phyloP scores from a whole-genome alignment of 306 rosid genomes.

The Glycyrrhiza uralensis region DNA sequence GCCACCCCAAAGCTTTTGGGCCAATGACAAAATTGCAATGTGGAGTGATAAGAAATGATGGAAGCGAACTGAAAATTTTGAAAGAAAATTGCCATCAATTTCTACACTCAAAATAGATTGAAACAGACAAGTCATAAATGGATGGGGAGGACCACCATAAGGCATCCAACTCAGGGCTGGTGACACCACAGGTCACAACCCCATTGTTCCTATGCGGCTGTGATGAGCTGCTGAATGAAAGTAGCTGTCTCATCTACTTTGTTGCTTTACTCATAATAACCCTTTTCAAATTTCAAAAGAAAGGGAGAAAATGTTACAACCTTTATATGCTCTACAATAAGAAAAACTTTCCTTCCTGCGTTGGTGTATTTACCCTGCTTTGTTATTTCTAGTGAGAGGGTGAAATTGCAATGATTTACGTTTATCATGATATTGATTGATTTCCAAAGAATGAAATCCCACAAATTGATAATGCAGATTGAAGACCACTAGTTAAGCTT shows the following conservation, averaged over 20 bases:
- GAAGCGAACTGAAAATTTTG: conserved; percentile 12
- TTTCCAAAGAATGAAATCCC: background rate
- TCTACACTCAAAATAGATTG: conserved; percentile 33
- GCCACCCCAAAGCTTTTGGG: background rate
- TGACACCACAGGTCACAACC: conserved; percentile 26
- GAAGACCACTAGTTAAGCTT: background rate
- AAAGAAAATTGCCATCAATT: conserved; percentile 7
- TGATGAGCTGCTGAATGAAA: conserved; percentile 35
- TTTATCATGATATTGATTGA: background rate
- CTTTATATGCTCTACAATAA: conserved; percentile 22
- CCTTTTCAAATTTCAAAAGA: conserved; percentile 30
- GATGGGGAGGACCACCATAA: conserved; percentile 43
- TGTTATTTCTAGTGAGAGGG: background rate
- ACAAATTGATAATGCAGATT: background rate
- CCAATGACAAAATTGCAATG: conserved; percentile 15
- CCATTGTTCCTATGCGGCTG: conserved; percentile 26
- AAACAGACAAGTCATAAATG: conserved; percentile 41
- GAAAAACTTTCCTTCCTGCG: background rate
- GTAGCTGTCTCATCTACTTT: conserved; percentile 42
- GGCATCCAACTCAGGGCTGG: conserved; percentile 5
- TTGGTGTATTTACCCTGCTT: background rate
- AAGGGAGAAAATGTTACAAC: background rate
- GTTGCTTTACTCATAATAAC: conserved; percentile 40
- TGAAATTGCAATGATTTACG: background rate
- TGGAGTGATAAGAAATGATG: conserved; percentile 10